Percentiles rank a stretch among this genome's conserved stretches.
phyloP scores from a whole-genome alignment of 305 asterid genomes.

The Plantago coronopus region DNA sequence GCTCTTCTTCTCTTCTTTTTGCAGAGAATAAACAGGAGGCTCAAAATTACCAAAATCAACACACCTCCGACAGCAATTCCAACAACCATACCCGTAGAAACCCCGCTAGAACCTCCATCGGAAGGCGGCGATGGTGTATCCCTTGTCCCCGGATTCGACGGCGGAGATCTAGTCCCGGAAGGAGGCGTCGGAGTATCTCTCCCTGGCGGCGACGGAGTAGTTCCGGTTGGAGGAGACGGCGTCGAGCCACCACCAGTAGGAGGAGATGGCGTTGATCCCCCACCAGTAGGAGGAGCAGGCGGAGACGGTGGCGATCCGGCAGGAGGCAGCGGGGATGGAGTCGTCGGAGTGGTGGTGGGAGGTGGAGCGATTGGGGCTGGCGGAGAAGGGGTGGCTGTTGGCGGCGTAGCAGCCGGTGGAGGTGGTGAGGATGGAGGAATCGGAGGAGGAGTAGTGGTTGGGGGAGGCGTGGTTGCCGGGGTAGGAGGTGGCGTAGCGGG shows the following conservation, averaged over 20 bases:
- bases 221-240: too few species aligned
- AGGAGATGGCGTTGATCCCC: slow-evolving; percentile 16
- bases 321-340: slow-evolving; percentile 19
- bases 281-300: slow-evolving; percentile 22
- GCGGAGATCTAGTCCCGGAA: slow-evolving; percentile 23
- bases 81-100: slow-evolving; percentile 49
- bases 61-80: slow-evolving; percentile 76
- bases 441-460: slow-evolving; percentile 45
- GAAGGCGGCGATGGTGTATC: slow-evolving; percentile 33
- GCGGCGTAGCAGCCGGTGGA: slow-evolving; percentile 31
- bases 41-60: slow-evolving; percentile 43
- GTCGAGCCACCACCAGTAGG: slow-evolving; percentile 14
- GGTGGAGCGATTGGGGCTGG: slow-evolving; percentile 27
- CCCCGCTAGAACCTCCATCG: slow-evolving; percentile 33
- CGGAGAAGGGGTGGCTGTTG: slow-evolving; percentile 32
- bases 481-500: slow-evolving; percentile 36
- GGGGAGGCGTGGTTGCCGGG: slow-evolving; percentile 30
- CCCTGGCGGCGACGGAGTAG: slow-evolving; percentile 29
- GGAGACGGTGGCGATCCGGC: slow-evolving; percentile 19
- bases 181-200: slow-evolving; percentile 33
- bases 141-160: slow-evolving; percentile 14
- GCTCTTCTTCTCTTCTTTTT: slow-evolving; percentile 64
- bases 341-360: background rate
- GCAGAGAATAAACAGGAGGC: slow-evolving; percentile 49
- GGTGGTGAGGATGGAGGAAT: slow-evolving; percentile 38